These are phyloP conservation scores for Cicer yamashitae DNA, from an alignment of 306 rosid genomes.

Conservation along the genomic window DNA sequence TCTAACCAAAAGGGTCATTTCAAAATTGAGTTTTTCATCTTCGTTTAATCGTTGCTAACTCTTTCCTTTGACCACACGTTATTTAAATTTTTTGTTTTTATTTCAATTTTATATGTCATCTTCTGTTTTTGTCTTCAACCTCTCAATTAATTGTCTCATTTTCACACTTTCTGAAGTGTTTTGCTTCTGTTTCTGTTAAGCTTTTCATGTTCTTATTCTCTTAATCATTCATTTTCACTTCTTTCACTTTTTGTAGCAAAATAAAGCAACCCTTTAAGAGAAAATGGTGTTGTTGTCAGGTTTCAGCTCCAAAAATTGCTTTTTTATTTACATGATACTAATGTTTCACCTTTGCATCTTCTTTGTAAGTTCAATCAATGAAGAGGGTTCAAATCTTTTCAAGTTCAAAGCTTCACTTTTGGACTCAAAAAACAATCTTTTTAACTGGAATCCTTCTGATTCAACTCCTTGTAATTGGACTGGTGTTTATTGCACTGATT, in stretches of 20 bases:
- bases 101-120: slow-evolving; percentile 22
- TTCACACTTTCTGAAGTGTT: slow-evolving; percentile 27
- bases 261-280: slow-evolving; percentile 5
- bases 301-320: slow-evolving; percentile 41
- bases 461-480: slow-evolving; percentile 76
- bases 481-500: slow-evolving; percentile 63
- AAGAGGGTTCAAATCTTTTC: slow-evolving; percentile 67
- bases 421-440: slow-evolving; percentile 59
- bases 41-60: neutral
- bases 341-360: slow-evolving; percentile 43
- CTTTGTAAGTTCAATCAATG: slow-evolving; percentile 52
- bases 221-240: too few relatives aligned
- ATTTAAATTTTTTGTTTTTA: slow-evolving; percentile 7
- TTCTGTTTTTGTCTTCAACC: slow-evolving; percentile 42
- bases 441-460: slow-evolving; percentile 63
- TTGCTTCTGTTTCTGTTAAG: neutral
- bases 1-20: slow-evolving; percentile 14
- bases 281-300: slow-evolving; percentile 52
- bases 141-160: slow-evolving; percentile 29
- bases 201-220: slow-evolving; percentile 3
- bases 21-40: too few relatives aligned
- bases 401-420: slow-evolving; percentile 52
- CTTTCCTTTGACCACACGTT: slow-evolving; percentile 45
- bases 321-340: slow-evolving; percentile 44
- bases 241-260: too few relatives aligned